Percentiles rank a stretch among this genome's conserved stretches.
Evolutionary conservation across 768 basidiomycete genomes (phyloP).

Genomic region (Leccinum imitatum): DNA sequence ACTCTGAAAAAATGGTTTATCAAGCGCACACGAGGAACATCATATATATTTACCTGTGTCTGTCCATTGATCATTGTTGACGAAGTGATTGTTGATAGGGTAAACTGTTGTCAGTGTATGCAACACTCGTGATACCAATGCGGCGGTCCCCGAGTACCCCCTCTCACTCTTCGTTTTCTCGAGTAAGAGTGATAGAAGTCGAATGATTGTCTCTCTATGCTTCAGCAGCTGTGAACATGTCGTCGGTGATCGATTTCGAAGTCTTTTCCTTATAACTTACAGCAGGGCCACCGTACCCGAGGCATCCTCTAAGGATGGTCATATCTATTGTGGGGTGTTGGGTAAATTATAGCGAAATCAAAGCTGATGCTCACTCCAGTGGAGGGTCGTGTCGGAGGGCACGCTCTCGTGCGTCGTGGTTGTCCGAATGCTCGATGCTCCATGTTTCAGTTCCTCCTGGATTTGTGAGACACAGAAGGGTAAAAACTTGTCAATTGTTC

Average conservation of each 20-base stretch:
- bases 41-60: constrained; percentile 54
- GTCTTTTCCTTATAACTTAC: constrained; percentile 38
- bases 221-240: constrained; percentile 55
- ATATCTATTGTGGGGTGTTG: constrained; percentile 50
- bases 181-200: constrained; percentile 61
- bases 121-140: constrained; percentile 72
- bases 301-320: constrained; percentile 76
- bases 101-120: constrained; percentile 75
- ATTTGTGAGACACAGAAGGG: constrained; percentile 76
- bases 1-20: constrained; percentile 41
- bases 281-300: constrained; percentile 67
- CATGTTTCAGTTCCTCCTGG: constrained; percentile 82
- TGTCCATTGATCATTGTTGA: constrained; percentile 81
- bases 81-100: constrained; percentile 73
- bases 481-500: constrained; percentile 78
- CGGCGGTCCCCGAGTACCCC: constrained; percentile 79
- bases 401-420: constrained; percentile 72
- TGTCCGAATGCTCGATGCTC: constrained; percentile 83
- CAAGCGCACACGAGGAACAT: constrained; percentile 1
- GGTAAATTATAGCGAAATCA: constrained; percentile 1
- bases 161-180: constrained; percentile 87
- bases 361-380: constrained; percentile 70
- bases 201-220: constrained; percentile 63
- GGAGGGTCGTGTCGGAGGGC: constrained; percentile 84
- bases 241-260: constrained; percentile 1